Evolutionary conservation across 768 basidiomycete genomes (phyloP), one percentile per base, ranked within the genome.

Genomic region (Mycena capillaripes): DNA sequence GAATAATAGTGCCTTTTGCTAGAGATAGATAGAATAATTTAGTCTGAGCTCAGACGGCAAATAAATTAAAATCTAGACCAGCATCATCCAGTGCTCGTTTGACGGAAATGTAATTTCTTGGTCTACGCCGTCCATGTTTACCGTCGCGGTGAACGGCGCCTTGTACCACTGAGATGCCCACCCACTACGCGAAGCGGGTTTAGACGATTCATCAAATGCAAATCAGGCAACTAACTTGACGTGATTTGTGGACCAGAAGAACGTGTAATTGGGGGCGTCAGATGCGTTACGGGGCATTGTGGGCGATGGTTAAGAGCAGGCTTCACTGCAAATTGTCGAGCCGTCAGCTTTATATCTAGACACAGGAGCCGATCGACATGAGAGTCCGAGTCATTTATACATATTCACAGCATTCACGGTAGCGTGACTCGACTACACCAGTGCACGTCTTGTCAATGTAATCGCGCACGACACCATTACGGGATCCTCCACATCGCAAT

Each of bases 71-170:
- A 25, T 40, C 7, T 38, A 32, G 29, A 75, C 73, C 46, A 87
- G 82, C 91, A 91, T 92, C 91, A 92, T 92, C 86, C 87, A 91
- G 73, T 92, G 90, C 79, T 92, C 91, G 0, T 88, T 85, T 3
- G 88, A 86, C 8, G 79, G 80, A 76, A 90, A 90, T 0, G 62
- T 75, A 27, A 84, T 77, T 3, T 74, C 76, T 66, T 84, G 81
- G 23, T 78, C 76, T 40, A 78, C 71, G 0, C 76, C 80, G 4
- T 78, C 79, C 30, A 86, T 74, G 8, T 74, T 76, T 9, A 86
- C 69, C 6, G 77, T 75, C 4, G 81, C 83, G n/a, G 78, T 84
- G 77, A 91, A 89, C 2, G 84, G 81, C 4, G 86, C 84, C 7
- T 73, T 77, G 72, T 84, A 86, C 89, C 89, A 88, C 71, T 87